Evolutionary conservation across 192 early-diverging fungal genomes (phyloP), one percentile per base, ranked within the genome.

Genomic region (Helicostylum pulchrum): DNA sequence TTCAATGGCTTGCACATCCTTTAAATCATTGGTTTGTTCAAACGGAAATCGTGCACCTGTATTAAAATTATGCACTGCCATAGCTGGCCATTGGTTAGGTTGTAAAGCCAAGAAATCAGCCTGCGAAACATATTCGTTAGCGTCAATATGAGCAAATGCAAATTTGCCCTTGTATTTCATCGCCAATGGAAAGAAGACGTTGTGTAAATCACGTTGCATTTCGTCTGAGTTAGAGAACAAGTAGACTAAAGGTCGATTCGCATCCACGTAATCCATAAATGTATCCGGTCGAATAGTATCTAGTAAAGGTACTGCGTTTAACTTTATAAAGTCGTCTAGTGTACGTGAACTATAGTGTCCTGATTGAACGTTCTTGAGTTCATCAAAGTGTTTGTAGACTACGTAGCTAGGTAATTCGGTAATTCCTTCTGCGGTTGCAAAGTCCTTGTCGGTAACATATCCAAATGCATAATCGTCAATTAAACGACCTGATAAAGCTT

Each of bases 211-310:
- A 54, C 76, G 70, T 54, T 81, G 78, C 43, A 47, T 44, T 11
- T 3, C 53, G 1, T 80, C 78, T 64, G 52, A 77, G 42, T 81
- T 79, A 61, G 83, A 87, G 83, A 99, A 99, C 53, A 88, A 75
- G 78, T 94, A 99, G 47, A 78, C 93, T 42, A 99, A 75, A 34
- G 96, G 95, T 30, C 96, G 74, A 53, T 91, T 92, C 47, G 85
- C 66, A 68, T 90, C 79, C 53, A 92, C 88, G 78, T 97, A 98
- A 66, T 73, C 77, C 39, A 80, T 72, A 76, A 94, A 97, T 85
- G 93, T 97, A 54, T 89, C 82, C 53, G 87, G 90, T 54, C 85
- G 87, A 64, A 99, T 91, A 61, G 96, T 92, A 66, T 85, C 95
- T 80, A 98, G 86, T 50, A 88, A 54, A 14, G 95, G 95, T 32